These are phyloP conservation scores for Vanderwaltozyma yarrowii DNA, from an alignment of 805 yeast genomes.

Conservation along the genomic window DNA sequence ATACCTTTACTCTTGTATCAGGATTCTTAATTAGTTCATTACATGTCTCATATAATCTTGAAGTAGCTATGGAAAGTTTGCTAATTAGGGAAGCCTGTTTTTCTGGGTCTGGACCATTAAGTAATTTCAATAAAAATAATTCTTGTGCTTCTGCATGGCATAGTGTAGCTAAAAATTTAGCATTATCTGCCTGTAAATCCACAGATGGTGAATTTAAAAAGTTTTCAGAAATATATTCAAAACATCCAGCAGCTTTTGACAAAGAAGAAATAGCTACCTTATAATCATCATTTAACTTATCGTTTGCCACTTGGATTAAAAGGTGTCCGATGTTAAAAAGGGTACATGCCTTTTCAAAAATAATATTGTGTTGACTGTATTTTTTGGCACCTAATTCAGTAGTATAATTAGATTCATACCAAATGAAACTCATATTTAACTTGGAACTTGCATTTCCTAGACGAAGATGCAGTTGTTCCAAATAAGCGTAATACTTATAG, in stretches of 20 bases:
- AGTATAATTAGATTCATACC: constrained; percentile 64
- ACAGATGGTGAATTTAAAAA: constrained; percentile 82
- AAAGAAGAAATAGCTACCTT: constrained; percentile 52
- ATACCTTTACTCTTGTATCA: constrained; percentile 20
- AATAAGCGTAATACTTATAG: constrained; percentile 65
- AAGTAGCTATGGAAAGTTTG: constrained; percentile 58
- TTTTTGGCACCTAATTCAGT: constrained; percentile 19
- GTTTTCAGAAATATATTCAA: constrained; percentile 59
- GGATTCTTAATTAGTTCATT: constrained; percentile 34
- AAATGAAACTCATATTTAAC: constrained; percentile 54
- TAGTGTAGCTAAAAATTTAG: constrained; percentile 50
- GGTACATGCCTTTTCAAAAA: constrained; percentile 82
- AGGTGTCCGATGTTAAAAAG: constrained; percentile 70
- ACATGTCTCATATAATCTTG: constrained; percentile 45
- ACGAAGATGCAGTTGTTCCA: constrained; percentile 71
- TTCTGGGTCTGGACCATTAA: constrained; percentile 29
- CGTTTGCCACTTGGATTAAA: constrained; percentile 41
- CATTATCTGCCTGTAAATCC: constrained; percentile 63
- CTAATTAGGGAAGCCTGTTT: constrained; percentile 64
- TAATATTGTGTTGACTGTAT: constrained; percentile 64
- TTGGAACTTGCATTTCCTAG: constrained; percentile 52
- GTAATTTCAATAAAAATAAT: constrained; percentile 55
- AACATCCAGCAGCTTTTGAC: constrained; percentile 74
- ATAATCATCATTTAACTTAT: constrained; percentile 31
- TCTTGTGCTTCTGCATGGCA: constrained; percentile 89